Base-by-base conservation (phyloP, 1,284 basidiomycete species). In the Ganoderma sinense region DNA sequence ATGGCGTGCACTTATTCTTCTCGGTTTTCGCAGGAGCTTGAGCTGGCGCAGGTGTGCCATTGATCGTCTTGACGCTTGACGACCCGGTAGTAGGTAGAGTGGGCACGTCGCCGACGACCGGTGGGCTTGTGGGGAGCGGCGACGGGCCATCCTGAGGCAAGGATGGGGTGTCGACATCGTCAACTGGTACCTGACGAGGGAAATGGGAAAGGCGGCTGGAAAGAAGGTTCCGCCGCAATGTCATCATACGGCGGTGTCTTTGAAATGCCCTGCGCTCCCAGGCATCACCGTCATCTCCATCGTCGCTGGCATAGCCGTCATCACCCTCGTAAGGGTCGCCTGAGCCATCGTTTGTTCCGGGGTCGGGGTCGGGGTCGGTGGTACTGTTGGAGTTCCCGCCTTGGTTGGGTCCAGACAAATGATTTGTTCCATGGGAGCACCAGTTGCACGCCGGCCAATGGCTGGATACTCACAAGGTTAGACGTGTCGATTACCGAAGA, bases 401-500 rank as follows among this genome's bases (percentile, higher is more conserved):
- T 61, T 68, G 67, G 60, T 74, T 71, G 14, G 78, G 78, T 20
- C 74, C 74, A 3, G 72, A 72, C 18, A 79, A 71, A 63, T 80
- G 79, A 26, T 73, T 78, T 4, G 77, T 73, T 23, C 78, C 78
- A 45, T 75, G 77, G 10, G 74, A 75, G 59, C 80, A 81, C 79
- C 79, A 80, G 71, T 80, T 84, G 73, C 89, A 91, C 69, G 89
- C 80, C 5, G 89, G 89, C 89, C 89, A 91, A 77, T 86, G 86
- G 71, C 89, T 91, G 70, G 0, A 45, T 26, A 56, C 10, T 2
- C 11, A 33, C 40, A 40, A 70, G 43, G 71, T 77, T 65, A 51
- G 39, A 31, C 11, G 29, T n/a, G 41, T 66, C 11, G 26, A 39
- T 58, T 10, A 43, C 0, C 26, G 7, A 16, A 11, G 29, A 26